Conservation (phyloP, 2,329 filamentous ascomycete species). For the Epichloe festucae region DNA sequence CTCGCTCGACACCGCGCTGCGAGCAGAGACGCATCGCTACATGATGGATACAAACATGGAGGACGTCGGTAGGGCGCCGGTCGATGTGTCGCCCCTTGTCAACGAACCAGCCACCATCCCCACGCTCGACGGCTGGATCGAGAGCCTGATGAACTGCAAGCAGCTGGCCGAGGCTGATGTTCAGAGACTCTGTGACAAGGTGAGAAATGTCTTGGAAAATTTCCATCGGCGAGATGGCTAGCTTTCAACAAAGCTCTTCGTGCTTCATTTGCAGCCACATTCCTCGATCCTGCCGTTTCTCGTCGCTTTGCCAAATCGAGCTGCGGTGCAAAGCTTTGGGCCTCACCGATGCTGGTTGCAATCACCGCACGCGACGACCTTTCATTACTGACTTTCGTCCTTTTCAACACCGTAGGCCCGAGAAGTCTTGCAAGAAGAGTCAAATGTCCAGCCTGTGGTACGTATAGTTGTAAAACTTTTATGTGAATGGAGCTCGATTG, state of each 20-base stretch:
- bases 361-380: neutral
- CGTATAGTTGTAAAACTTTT: constrained; percentile 16
- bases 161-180: constrained; percentile 91
- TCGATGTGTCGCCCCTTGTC: constrained; percentile 60
- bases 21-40: constrained; percentile 8
- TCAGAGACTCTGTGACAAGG: constrained; percentile 95
- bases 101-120: constrained; percentile 78
- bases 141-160: constrained; percentile 97
- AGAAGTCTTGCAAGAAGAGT: constrained; percentile 94
- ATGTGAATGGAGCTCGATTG: neutral
- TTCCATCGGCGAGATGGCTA: neutral
- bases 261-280: neutral
- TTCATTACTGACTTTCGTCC: constrained; percentile 16
- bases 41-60: constrained; percentile 98
- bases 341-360: neutral
- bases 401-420: constrained; percentile 49
- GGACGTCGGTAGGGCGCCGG: constrained; percentile 79
- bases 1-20: constrained; percentile 10
- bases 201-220: constrained; percentile 25
- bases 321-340: neutral
- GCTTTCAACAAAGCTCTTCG: neutral
- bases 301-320: neutral
- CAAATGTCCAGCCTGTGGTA: constrained; percentile 98
- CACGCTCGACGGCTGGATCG: constrained; percentile 95
- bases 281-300: neutral